Evolutionary conservation across 1,284 basidiomycete species (phyloP).

Genomic region (Tilletia caries): DNA sequence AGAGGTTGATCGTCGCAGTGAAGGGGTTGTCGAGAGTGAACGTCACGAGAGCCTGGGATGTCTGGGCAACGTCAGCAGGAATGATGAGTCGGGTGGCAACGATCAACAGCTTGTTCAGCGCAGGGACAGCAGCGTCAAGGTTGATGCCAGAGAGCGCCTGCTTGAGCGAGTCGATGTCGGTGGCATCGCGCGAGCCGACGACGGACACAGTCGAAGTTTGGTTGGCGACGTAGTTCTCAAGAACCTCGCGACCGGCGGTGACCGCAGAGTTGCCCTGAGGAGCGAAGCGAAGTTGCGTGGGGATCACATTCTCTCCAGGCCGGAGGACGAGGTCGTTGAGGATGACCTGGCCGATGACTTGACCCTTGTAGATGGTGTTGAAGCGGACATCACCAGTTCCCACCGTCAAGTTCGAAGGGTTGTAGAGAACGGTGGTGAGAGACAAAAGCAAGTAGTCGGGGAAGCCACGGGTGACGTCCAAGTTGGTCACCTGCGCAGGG

Average conservation of each 20-base stretch:
- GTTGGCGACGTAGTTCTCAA: slow-evolving; percentile 72
- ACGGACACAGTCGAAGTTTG: slow-evolving; percentile 64
- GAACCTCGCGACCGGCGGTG: slow-evolving; percentile 62
- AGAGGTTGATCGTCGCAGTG: slow-evolving; percentile 69
- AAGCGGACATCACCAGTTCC: slow-evolving; percentile 68
- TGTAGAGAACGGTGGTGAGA: slow-evolving; percentile 57
- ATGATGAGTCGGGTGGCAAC: slow-evolving; percentile 25
- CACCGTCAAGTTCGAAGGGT: slow-evolving; percentile 67
- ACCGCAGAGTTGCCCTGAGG: slow-evolving; percentile 62
- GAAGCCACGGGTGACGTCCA: slow-evolving; percentile 72
- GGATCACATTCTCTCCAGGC: slow-evolving; percentile 33
- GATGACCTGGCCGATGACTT: slow-evolving; percentile 64
- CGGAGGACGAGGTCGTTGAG: slow-evolving; percentile 56
- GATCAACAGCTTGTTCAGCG: slow-evolving; percentile 67
- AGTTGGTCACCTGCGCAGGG: slow-evolving; percentile 63
- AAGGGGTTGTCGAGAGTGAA: slow-evolving; percentile 67
- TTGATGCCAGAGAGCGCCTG: slow-evolving; percentile 65
- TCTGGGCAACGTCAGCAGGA: slow-evolving; percentile 28
- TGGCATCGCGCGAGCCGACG: slow-evolving; percentile 63
- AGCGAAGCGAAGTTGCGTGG: slow-evolving; percentile 64
- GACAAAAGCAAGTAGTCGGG: slow-evolving; percentile 69
- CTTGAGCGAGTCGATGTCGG: slow-evolving; percentile 66
- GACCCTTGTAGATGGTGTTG: slow-evolving; percentile 61
- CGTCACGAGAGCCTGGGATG: slow-evolving; percentile 32
- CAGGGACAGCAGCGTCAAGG: slow-evolving; percentile 66